Evolutionary conservation across 2,329 filamentous ascomycete genomes (phyloP).

Genomic region (Exophiala sp.): DNA sequence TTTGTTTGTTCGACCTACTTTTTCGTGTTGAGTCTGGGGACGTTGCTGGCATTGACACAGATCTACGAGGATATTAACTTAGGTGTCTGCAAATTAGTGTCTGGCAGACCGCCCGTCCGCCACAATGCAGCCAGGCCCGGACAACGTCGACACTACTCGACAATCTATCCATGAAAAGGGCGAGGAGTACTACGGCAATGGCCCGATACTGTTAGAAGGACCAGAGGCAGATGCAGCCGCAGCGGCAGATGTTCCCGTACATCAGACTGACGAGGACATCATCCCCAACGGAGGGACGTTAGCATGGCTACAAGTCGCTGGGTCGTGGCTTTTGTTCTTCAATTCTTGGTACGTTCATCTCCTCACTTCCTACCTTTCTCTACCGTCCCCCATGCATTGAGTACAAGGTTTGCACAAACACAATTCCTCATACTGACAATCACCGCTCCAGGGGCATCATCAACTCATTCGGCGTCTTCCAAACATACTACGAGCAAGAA

Average conservation of each 20-base stretch:
- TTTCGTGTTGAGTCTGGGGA: too few relatives aligned
- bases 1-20: too few relatives aligned
- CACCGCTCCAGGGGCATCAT: slow-evolving; percentile 18
- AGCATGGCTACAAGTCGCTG: not conserved
- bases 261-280: not conserved
- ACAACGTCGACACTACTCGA: too few relatives aligned
- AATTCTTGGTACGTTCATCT: not conserved
- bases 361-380: too few relatives aligned
- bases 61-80: too few relatives aligned
- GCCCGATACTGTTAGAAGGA: not conserved
- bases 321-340: not conserved
- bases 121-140: not conserved
- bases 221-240: not conserved
- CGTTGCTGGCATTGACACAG: too few relatives aligned
- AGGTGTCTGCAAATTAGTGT: too few relatives aligned
- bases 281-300: not conserved
- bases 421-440: not conserved
- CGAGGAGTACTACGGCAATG: not conserved
- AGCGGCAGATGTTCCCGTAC: too few relatives aligned
- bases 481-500: slow-evolving; percentile 25
- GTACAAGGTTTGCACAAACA: not conserved
- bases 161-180: not conserved
- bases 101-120: not conserved
- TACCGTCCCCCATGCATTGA: too few relatives aligned
- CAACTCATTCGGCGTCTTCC: slow-evolving; percentile 29